A percentile compares a stretch with the other conserved stretches of the same genome.
Evolutionary conservation across 2,329 filamentous ascomycete genomes (phyloP).

Genomic region (Neofusicoccum kwambonambiense): DNA sequence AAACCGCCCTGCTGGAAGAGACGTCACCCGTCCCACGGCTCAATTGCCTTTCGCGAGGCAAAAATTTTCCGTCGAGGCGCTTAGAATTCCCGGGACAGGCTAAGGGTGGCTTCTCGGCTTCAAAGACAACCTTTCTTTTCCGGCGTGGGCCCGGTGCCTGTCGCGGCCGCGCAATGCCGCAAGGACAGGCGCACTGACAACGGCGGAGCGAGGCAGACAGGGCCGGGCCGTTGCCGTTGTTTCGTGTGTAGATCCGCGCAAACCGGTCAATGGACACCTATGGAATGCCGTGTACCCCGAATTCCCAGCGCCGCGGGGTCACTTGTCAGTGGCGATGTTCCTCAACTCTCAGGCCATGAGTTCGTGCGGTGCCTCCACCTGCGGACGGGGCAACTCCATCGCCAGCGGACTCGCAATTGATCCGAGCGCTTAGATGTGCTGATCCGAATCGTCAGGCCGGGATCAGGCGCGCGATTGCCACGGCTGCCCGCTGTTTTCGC

Average conservation of each 20-base stretch:
- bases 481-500: background rate
- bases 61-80: background rate
- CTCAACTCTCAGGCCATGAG: background rate
- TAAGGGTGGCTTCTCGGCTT: background rate
- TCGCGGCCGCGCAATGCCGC: background rate
- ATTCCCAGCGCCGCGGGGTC: background rate
- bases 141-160: background rate
- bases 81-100: background rate
- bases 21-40: background rate
- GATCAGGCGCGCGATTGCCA: background rate
- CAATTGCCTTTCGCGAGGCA: background rate
- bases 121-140: background rate
- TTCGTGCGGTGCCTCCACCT: background rate
- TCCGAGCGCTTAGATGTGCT: background rate
- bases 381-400: background rate
- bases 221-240: background rate
- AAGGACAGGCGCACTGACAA: background rate
- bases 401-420: constrained; percentile 4
- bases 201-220: background rate
- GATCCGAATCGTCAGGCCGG: background rate
- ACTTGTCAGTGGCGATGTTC: background rate
- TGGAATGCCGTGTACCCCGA: background rate
- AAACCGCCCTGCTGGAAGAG: background rate
- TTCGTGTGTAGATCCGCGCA: background rate
- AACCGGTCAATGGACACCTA: background rate